Percentiles rank a stretch among this genome's conserved stretches.
Conservation (phyloP, 305 asterid species). For the Fraxinus ornus region DNA sequence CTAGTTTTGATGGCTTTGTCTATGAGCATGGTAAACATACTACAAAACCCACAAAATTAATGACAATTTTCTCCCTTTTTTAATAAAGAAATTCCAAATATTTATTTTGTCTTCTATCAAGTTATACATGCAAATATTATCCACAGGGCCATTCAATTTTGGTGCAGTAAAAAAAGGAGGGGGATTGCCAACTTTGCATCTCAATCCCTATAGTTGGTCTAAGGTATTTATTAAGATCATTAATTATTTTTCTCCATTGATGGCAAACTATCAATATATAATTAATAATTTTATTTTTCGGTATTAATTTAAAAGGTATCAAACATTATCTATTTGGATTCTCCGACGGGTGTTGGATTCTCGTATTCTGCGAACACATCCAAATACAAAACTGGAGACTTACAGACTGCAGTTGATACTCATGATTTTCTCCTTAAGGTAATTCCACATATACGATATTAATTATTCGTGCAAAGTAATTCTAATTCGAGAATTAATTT, state of each 20-base stretch:
- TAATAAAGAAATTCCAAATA: neutral
- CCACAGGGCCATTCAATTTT: slow-evolving; percentile 62
- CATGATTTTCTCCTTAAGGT: slow-evolving; percentile 68
- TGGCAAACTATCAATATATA: neutral
- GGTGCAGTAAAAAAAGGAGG: slow-evolving; percentile 41
- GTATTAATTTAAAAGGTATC: slow-evolving; percentile 38
- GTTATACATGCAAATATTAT: neutral
- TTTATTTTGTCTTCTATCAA: neutral
- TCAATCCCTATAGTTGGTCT: slow-evolving; percentile 59
- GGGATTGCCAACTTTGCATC: slow-evolving; percentile 52
- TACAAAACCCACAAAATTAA: neutral
- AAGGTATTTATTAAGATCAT: slow-evolving; percentile 35
- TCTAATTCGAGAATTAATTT: neutral
- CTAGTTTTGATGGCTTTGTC: slow-evolving; percentile 73
- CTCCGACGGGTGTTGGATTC: slow-evolving; percentile 61
- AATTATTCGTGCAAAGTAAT: neutral
- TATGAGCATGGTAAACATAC: slow-evolving; percentile 51
- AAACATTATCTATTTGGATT: slow-evolving; percentile 54
- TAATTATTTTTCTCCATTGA: neutral
- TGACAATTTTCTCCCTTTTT: neutral
- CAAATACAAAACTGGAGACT: slow-evolving; percentile 34
- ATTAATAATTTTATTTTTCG: neutral
- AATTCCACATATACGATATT: neutral
- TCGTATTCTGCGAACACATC: slow-evolving; percentile 39
- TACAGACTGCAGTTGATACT: slow-evolving; percentile 53